These are phyloP conservation scores for Talaromyces adpressus DNA, from an alignment of 495 filamentous ascomycete genomes.

Conservation along the genomic window DNA sequence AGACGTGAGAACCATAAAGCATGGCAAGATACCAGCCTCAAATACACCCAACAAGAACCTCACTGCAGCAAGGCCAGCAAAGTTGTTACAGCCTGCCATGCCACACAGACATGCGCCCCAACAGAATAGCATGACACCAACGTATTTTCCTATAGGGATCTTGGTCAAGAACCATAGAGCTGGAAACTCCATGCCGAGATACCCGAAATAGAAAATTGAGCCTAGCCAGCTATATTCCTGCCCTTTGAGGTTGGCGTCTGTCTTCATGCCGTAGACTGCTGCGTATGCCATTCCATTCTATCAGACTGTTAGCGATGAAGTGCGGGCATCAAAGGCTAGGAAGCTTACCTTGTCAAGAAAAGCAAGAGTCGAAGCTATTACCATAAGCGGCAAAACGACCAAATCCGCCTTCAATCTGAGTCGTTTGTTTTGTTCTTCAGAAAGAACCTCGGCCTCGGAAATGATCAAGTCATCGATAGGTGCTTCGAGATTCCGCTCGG, in stretches of 20 bases:
- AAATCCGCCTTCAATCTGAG: neutral
- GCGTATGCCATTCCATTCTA: conserved; percentile 37
- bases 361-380: neutral
- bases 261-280: conserved; percentile 41
- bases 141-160: conserved; percentile 21
- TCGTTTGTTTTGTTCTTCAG: neutral
- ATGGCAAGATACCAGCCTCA: conserved; percentile 23
- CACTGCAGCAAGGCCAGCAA: conserved; percentile 20
- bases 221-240: conserved; percentile 43
- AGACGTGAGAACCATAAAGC: conserved; percentile 19
- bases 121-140: conserved; percentile 24
- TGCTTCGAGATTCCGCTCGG: neutral
- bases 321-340: too few species aligned
- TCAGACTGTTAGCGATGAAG: neutral
- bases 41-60: conserved; percentile 28
- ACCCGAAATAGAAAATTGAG: conserved; percentile 48
- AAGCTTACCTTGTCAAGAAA: neutral
- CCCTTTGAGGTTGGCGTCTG: conserved; percentile 36
- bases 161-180: conserved; percentile 11
- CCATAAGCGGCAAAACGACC: conserved; percentile 1
- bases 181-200: conserved; percentile 29
- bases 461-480: neutral
- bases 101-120: conserved; percentile 24
- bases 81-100: conserved; percentile 20
- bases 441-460: neutral